These are phyloP conservation scores for Postia placenta DNA, from an alignment of 768 basidiomycete species.

Conservation along the genomic window DNA sequence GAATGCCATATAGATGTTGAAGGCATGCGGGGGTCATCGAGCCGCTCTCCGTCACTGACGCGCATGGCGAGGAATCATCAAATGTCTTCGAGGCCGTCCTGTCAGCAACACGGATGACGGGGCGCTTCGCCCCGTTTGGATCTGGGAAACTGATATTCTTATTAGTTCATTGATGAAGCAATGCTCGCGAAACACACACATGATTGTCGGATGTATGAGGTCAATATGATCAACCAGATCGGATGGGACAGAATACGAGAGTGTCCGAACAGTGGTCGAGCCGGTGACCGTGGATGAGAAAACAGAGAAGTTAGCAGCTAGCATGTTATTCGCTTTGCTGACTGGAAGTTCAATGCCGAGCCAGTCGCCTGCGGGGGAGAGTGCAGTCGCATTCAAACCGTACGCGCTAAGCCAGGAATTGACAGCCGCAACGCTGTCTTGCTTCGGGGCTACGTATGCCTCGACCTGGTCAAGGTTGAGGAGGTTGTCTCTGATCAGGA, in stretches of 20 bases:
- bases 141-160: neutral
- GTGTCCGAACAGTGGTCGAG: conserved; percentile 25
- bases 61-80: neutral
- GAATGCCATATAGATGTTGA: conserved; percentile 19
- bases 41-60: neutral
- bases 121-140: neutral
- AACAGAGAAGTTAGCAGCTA: conserved; percentile 27
- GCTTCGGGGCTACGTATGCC: conserved; percentile 17
- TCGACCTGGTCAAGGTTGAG: conserved; percentile 16
- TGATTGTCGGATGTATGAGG: conserved; percentile 25
- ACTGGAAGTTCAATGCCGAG: conserved; percentile 25
- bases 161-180: neutral
- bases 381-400: conserved; percentile 14
- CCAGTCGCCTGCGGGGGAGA: conserved; percentile 30
- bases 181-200: conserved; percentile 10
- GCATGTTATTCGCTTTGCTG: conserved; percentile 27
- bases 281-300: conserved; percentile 27
- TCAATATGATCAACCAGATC: conserved; percentile 25
- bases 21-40: conserved; percentile 20
- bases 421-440: conserved; percentile 21
- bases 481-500: neutral
- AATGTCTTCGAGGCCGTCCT: neutral
- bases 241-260: conserved; percentile 31
- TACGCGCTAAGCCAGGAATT: conserved; percentile 23
- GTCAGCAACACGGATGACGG: conserved; percentile 14